Base-by-base conservation (phyloP, 179 eudicot species). In the Nepenthes alata region DNA sequence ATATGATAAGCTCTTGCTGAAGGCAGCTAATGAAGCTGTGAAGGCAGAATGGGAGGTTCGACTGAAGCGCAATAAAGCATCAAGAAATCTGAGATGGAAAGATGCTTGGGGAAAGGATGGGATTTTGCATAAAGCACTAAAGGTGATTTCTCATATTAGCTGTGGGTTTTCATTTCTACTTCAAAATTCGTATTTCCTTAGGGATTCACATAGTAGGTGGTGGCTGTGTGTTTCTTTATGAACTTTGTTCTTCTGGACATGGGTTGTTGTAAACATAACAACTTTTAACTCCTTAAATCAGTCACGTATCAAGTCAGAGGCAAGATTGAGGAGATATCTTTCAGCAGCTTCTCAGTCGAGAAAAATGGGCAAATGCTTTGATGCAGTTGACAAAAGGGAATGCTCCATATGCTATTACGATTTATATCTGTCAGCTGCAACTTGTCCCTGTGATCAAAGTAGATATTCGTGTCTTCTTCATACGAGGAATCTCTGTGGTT, bases 1-100 rank as follows among this genome's bases (percentile, higher is more conserved):
- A 60, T 68, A 75, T 67, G 98, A 89, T 68, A 89, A 77, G 71
- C 57, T 91, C 60, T 74, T 91, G 70, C 52, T 91, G 54, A 73
- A 74, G 71, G 88, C 83, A 12, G 87, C 91, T 57, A 69, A 57
- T 63, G 80, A 79, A 77, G 95, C 77, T 74, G 83, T 86, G 67
- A 80, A 69, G 67, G 82, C 87, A 37, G 71, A 58, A 45, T 81
- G 84, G 82, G 83, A 83, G 61, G 45, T 45, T 70, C 66, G 70
- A 34, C 36, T 79, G 13, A 53, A 57, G 53, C 75, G 72, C 47
- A 71, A 54, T 5, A 72, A 65, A 39, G 47, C 80, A 44, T 35
- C 60, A 11, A 61, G 62, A 52, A 56, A 62, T 55, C 38, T 59
- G 62, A 67, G 70, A 25, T 89, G 95, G 98, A 75, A 35, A 58